Evolutionary conservation across 2,329 filamentous ascomycete genomes (phyloP).

Genomic region (Claviceps citrina): DNA sequence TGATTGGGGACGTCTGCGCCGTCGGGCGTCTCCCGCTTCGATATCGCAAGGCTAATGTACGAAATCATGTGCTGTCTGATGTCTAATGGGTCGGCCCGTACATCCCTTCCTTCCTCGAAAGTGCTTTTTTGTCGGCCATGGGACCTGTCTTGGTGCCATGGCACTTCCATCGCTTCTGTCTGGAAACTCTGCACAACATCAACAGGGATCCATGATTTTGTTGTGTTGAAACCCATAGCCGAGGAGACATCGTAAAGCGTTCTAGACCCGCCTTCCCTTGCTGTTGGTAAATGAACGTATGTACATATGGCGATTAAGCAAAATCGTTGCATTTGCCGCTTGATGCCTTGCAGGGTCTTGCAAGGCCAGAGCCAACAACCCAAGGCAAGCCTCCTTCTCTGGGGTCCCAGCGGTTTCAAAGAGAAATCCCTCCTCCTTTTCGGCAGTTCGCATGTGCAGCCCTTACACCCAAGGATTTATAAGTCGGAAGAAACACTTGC

Average conservation of each 20-base stretch:
- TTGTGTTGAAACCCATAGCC: not conserved
- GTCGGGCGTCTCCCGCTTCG: not conserved
- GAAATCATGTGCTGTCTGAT: not conserved
- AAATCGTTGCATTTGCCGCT: not conserved
- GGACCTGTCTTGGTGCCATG: not conserved
- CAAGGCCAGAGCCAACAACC: not conserved
- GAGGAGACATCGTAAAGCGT: not conserved
- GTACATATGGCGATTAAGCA: not conserved
- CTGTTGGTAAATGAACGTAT: not conserved
- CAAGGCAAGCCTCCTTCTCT: not conserved
- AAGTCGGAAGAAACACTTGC: not conserved
- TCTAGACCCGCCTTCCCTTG: not conserved
- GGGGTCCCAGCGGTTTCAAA: not conserved
- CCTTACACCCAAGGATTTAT: not conserved
- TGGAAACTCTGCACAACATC: not conserved
- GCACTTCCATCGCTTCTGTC: not conserved
- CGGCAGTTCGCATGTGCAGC: not conserved
- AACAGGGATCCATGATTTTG: not conserved
- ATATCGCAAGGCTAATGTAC: not conserved
- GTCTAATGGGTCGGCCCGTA: slow-evolving; percentile 1
- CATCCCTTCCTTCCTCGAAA: not conserved
- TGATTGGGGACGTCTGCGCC: slow-evolving; percentile 1
- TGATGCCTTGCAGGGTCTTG: not conserved
- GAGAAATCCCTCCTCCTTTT: not conserved
- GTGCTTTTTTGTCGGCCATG: not conserved